A percentile compares a stretch with the other conserved stretches of the same genome.
Evolutionary conservation across 2,329 filamentous ascomycete genomes (phyloP).

Genomic region (Tolypocladium cylindrosporum): DNA sequence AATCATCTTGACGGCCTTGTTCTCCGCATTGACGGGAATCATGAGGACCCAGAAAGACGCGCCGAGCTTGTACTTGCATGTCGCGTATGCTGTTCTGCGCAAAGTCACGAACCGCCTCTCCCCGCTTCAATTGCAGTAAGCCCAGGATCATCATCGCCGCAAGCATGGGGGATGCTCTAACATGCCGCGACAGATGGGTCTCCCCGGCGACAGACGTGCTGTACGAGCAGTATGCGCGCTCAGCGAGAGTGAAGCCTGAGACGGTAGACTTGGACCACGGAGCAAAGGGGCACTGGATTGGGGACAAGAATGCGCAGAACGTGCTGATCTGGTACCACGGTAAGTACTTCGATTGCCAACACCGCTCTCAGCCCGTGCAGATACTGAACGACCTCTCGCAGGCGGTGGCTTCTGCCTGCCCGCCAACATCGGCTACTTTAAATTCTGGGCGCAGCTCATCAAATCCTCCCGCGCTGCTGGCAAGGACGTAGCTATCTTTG

Average conservation of each 20-base stretch:
- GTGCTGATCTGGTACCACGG: conserved; percentile 14
- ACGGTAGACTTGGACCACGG: conserved; percentile 10
- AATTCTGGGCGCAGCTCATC: conserved; percentile 8
- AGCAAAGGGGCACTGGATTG: conserved; percentile 12
- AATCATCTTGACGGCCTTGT: background rate
- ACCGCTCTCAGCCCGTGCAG: background rate
- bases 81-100: conserved; percentile 12
- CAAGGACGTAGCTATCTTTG: conserved; percentile 10
- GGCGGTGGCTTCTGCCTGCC: conserved; percentile 12
- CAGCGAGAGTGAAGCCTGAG: conserved; percentile 4
- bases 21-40: background rate
- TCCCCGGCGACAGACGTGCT: conserved; percentile 8
- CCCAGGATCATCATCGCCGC: background rate
- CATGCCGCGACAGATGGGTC: conserved; percentile 4
- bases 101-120: conserved; percentile 7
- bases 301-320: conserved; percentile 8
- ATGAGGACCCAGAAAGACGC: conserved; percentile 1
- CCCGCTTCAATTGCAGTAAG: conserved; percentile 10
- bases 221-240: conserved; percentile 9
- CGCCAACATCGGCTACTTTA: conserved; percentile 10
- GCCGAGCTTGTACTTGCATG: conserved; percentile 9
- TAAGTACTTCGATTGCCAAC: background rate
- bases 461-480: conserved; percentile 3
- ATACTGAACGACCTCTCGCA: background rate
- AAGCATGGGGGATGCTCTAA: background rate